Percentiles rank a stretch among this genome's conserved stretches.
Conservation (phyloP, 345 rosid species). For the Citrus trifoliata region DNA sequence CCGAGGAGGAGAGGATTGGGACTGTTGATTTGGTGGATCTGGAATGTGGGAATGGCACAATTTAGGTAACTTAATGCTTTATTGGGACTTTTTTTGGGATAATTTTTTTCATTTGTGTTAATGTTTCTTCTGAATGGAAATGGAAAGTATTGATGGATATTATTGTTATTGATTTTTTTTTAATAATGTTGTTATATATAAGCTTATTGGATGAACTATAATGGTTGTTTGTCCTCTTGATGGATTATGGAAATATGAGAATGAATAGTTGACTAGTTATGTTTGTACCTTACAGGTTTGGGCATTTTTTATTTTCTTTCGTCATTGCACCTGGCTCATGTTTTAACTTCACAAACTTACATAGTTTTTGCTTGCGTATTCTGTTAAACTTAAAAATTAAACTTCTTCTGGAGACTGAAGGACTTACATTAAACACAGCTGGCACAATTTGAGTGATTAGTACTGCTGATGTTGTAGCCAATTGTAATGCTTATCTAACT, state of each 20-base stretch:
- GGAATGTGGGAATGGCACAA: not conserved
- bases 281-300: not conserved
- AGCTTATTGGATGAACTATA: not conserved
- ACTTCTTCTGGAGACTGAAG: not conserved
- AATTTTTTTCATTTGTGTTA: not conserved
- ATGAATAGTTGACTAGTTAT: not conserved
- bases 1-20: constrained; percentile 48
- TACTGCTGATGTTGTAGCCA: not conserved
- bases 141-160: not conserved
- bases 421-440: not conserved
- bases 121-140: not conserved
- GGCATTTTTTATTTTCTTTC: not conserved
- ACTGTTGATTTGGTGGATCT: constrained; percentile 26
- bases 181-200: not conserved
- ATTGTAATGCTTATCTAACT: not conserved
- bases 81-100: not conserved
- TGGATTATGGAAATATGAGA: not conserved
- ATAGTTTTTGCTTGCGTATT: not conserved
- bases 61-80: not conserved
- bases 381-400: not conserved
- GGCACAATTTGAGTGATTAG: not conserved
- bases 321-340: not conserved
- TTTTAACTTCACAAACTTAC: not conserved
- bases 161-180: not conserved
- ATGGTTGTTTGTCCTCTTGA: not conserved